Percentiles rank a stretch among this genome's conserved stretches.
Evolutionary conservation across 148 eudicot species (phyloP).

Genomic region (Rhododendron ferrugineum): DNA sequence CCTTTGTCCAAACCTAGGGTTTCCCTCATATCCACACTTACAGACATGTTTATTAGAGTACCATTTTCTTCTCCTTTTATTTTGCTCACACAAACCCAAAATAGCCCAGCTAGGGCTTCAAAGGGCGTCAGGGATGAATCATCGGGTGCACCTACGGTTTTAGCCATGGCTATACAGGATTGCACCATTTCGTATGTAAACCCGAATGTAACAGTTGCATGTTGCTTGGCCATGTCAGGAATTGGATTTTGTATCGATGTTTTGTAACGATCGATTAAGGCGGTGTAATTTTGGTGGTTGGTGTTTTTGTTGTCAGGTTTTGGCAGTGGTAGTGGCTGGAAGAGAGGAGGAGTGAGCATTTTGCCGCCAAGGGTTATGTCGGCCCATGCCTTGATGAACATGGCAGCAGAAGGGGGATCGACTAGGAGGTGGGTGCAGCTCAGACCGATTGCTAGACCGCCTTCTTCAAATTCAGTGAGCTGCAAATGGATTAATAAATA

Average conservation of each 20-base stretch:
- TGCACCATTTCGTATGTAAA: slow-evolving; percentile 42
- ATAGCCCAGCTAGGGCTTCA: slow-evolving; percentile 39
- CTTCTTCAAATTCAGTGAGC: slow-evolving; percentile 27
- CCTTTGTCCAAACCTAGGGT: slow-evolving; percentile 45
- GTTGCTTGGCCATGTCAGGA: too few species aligned
- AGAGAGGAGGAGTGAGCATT: slow-evolving; percentile 44
- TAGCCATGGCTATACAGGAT: slow-evolving; percentile 35
- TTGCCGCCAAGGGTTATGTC: slow-evolving; percentile 29
- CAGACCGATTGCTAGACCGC: slow-evolving; percentile 53
- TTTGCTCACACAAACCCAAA: slow-evolving; percentile 15
- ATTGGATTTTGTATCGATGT: slow-evolving; percentile 15
- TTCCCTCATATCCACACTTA: slow-evolving; percentile 44
- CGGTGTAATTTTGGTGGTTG: too few species aligned
- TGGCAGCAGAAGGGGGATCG: slow-evolving; percentile 45
- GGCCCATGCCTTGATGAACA: slow-evolving; percentile 55
- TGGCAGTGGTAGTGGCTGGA: slow-evolving; percentile 8
- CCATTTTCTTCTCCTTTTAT: slow-evolving; percentile 30
- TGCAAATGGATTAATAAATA: slow-evolving; percentile 1
- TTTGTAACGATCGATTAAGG: not conserved
- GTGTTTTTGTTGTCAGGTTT: too few species aligned
- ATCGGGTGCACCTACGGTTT: not conserved
- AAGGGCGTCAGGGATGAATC: slow-evolving; percentile 27
- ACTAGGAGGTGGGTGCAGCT: slow-evolving; percentile 59
- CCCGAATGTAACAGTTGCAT: slow-evolving; percentile 28
- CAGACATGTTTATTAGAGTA: slow-evolving; percentile 38